These are phyloP conservation scores for Pelargonium fulgidum DNA, from an alignment of 441 rosid species.

Conservation along the genomic window DNA sequence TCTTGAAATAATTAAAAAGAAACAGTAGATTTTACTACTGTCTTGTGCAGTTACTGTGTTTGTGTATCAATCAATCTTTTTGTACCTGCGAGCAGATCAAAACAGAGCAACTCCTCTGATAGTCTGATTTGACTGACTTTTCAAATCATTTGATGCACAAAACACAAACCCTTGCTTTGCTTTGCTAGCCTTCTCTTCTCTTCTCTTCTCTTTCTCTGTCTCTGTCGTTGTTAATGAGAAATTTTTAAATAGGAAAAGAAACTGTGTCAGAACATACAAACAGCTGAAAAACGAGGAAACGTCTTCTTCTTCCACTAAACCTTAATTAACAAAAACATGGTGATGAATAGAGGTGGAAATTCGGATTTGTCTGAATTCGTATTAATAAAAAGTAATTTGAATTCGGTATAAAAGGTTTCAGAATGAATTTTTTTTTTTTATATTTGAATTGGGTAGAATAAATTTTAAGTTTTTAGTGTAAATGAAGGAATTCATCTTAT, in stretches of 20 bases:
- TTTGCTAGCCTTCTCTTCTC: too few species aligned
- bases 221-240: not conserved
- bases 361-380: too few species aligned
- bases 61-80: slow-evolving; percentile 11
- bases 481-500: too few species aligned
- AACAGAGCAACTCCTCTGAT: slow-evolving; percentile 27
- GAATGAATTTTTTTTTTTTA: too few species aligned
- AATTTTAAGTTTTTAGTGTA: too few species aligned
- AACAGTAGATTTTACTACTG: not conserved
- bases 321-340: not conserved
- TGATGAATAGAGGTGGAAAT: too few species aligned
- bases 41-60: not conserved
- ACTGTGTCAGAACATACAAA: slow-evolving; percentile 51
- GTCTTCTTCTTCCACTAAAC: slow-evolving; percentile 40
- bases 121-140: slow-evolving; percentile 43
- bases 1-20: slow-evolving; percentile 12
- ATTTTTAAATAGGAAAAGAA: not conserved
- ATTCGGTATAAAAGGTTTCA: too few species aligned
- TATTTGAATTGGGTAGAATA: too few species aligned
- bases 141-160: slow-evolving; percentile 36
- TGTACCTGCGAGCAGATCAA: slow-evolving; percentile 42
- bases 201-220: too few species aligned
- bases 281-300: slow-evolving; percentile 72
- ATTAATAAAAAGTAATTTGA: too few species aligned
- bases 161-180: too few species aligned